Evolutionary conservation across 139 green algal species (phyloP), one percentile per base, ranked within the genome.

Genomic region (Asterochloris sp.): DNA sequence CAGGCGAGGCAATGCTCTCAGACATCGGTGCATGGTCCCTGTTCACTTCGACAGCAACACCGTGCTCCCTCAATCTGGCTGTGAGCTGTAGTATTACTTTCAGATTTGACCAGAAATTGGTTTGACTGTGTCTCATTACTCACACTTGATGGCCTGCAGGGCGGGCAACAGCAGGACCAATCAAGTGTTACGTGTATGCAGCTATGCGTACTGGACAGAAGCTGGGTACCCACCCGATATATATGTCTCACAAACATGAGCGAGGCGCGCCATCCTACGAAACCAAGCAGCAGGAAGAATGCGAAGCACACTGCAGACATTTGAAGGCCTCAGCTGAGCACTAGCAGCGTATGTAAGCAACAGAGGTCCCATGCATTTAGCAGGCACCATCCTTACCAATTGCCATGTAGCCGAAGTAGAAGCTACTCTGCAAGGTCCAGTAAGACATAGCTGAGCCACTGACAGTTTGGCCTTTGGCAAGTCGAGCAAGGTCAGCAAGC

Each of bases 231-330:
- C 38, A 54, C 38, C 38, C 38, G 38, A 87, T 91, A 91, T 67
- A 91, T 93, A 83, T 90, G 85, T 12, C 88, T 82, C 21, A 97
- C 91, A 84, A 97, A 97, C 27, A 90, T 82, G 28, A 94, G 88
- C n/a, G 86, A 93, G 11, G 92, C 89, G 0, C 87, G 67, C 83
- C 90, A 96, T 69, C 94, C 94, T 10, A 97, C 87, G 23, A 83
- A 89, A 74, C 93, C 94, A 11, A 98, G 89, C 92, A 98, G 95
- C 16, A 98, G 87, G 87, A 97, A 95, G 82, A 96, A 93, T 27
- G 89, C 93, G 80, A 94, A 96, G 89, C 90, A 96, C 8, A 94
- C 89, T 1, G 38, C 38, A 54, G 38, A 54, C 38, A 54, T 54
- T 94, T 76, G 16, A 28, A 76, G 21, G 14, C 16, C 62, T 16